Evolutionary conservation across 2,329 filamentous ascomycete species (phyloP).

Genomic region (Aspergillus alliaceus): DNA sequence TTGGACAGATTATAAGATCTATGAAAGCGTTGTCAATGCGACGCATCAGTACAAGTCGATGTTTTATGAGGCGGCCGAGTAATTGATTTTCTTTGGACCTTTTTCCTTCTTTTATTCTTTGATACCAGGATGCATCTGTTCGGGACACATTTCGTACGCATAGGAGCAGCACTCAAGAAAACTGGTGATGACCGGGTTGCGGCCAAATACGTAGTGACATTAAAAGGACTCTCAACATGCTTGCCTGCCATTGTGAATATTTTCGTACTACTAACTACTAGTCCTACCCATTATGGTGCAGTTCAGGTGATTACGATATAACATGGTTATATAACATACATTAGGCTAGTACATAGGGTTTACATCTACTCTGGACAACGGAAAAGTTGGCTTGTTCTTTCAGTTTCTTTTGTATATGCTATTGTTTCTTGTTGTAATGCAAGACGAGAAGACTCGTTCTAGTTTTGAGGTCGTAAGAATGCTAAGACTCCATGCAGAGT

Average conservation of each 20-base stretch:
- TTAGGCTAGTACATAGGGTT: neutral
- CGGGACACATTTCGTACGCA: neutral
- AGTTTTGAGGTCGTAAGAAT: neutral
- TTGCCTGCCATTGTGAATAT: neutral
- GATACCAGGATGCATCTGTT: neutral
- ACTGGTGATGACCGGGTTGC: neutral
- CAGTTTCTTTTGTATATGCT: neutral
- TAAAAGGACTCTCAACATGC: neutral
- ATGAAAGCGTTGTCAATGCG: constrained; percentile 77
- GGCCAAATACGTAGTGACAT: too few species aligned
- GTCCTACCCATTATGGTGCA: neutral
- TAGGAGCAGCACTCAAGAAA: neutral
- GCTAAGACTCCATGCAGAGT: neutral
- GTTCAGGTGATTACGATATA: neutral
- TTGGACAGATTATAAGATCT: constrained; percentile 69
- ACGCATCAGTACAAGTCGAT: constrained; percentile 80
- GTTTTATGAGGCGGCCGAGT: constrained; percentile 61
- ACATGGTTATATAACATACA: neutral
- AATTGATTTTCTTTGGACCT: neutral
- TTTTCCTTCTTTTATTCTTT: neutral
- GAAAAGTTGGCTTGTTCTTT: neutral
- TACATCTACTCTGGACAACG: too few species aligned
- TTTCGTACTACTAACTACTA: too few species aligned
- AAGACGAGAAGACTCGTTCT: neutral
- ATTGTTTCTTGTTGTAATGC: neutral